Evolutionary conservation across 306 rosid genomes (phyloP), one percentile per base, ranked within the genome.

Genomic region (Casuarina glauca): DNA sequence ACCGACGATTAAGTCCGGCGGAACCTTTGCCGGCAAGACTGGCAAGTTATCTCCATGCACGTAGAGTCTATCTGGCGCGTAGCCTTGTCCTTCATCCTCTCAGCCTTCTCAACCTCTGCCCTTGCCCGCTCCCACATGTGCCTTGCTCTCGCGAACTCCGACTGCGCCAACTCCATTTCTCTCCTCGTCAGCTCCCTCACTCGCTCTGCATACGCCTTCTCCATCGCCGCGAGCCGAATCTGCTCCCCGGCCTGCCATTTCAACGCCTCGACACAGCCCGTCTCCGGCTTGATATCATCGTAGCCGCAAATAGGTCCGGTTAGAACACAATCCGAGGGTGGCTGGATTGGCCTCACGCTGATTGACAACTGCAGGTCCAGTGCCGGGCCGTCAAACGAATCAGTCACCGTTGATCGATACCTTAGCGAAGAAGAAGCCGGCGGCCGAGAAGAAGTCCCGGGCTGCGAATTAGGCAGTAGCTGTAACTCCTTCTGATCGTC

Each of bases 21-120:
- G 87, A 96, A 96, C 87, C 96, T 93, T 78, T 91, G 97, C 78
- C 96, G 84, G 87, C 99, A 96, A 46, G 97, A 91, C 8, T 96
- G 98, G 88, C 99, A 96, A 57, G 98, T 96, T 84, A 96, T 91
- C 90, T 96, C 99, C 96, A 96, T 88, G 93, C 97, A 91, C 82
- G 96, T 82, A 42, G 96, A 80, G 32, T 86, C 98, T 26, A 86
- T 76, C 76, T 75, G 91, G 4, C 77, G 78, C 0, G 83, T 93
- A 10, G 98, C 97, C 36, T 88, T 87, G 53, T 93, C 94, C 73
- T 93, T 96, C 81, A 93, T 86, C 69, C 90, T 81, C 85, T 96
- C 99, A 0, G 99, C 98, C 11, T 75, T 84, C 32, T 96, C 98
- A 1, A 90, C 94, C 51, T 96, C 99, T 12, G 89, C 94, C 46